Base-by-base conservation (phyloP, 768 basidiomycete species). In the Leccinum arenicola region DNA sequence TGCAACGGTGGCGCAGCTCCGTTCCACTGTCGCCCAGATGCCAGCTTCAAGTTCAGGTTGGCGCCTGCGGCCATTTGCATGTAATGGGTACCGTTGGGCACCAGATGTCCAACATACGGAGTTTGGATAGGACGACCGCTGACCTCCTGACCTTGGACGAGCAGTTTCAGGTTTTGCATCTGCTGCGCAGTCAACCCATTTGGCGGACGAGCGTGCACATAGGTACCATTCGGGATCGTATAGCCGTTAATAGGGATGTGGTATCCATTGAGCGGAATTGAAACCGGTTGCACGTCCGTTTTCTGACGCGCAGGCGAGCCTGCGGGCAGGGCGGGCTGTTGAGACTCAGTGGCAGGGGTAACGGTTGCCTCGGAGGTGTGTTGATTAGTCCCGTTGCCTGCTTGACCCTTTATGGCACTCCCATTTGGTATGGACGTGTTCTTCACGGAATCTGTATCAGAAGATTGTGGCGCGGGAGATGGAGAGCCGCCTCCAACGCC, bases 81-180 rank as follows among this genome's bases (percentile, higher is more conserved):
- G 35, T 71, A 70, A 59, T 75, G 73, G 14, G 68, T 36, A 47
- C 69, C 68, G 35, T 64, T 68, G 5, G 64, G 60, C 19, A 73
- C 64, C 29, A 66, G 50, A 27, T 75, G 73, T 52, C 73, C 73
- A 52, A 70, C 59, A 31, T 68, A 74, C 12, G 69, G 61, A 3
- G 64, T 19, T 56, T 70, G 74, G 12, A 79, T 76, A 66, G 79
- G 75, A 59, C 74, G 72, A 57, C 69, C 71, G 55, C 75, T 74
- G 38, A 78, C 64, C 48, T 80, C 81, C 59, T 75, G 77, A 17
- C 69, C 72, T 55, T 72, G 74, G 36, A 80, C 80, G 58, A 86
- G 81, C 9, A 80, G 73, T 71, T 87, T 86, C 45, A 87, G 65
- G 56, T 75, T 79, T 68, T 86, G 84, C 69, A 87, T 74, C 64